Evolutionary conservation across 2,329 filamentous ascomycete species (phyloP).

Genomic region (Apiospora aurea): DNA sequence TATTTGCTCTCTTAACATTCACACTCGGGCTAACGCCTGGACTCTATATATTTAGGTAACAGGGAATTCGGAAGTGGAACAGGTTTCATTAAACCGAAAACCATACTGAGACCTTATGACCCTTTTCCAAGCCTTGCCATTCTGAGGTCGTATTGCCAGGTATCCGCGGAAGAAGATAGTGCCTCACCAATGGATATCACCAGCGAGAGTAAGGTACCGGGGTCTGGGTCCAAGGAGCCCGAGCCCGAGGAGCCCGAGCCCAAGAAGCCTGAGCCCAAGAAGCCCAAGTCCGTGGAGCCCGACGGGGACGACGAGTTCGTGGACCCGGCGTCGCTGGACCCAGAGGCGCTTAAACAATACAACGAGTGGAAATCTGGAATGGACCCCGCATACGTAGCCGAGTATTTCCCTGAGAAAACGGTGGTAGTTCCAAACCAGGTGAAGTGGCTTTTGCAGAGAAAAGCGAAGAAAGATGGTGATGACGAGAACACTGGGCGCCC

Average conservation of each 20-base stretch:
- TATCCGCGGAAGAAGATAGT: neutral
- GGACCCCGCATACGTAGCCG: no score
- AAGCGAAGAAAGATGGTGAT: no score
- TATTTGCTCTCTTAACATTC: neutral
- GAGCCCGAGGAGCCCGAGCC: no score
- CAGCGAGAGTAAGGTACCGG: neutral
- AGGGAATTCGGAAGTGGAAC: neutral
- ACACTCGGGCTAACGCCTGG: neutral
- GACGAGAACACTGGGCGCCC: neutral
- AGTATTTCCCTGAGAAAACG: no score
- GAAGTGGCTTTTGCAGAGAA: neutral
- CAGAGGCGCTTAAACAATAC: no score
- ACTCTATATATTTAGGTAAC: neutral
- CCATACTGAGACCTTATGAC: neutral
- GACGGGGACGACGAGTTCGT: no score
- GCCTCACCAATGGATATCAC: neutral
- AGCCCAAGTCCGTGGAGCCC: no score
- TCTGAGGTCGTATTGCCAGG: neutral
- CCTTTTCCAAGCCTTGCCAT: neutral
- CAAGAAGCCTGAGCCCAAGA: no score
- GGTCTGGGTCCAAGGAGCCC: no score
- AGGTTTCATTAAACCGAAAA: neutral
- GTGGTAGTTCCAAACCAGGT: neutral
- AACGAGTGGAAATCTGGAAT: no score
- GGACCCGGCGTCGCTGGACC: no score